phyloP scores from a whole-genome alignment of 1,284 basidiomycete species.

The Pterulicium gracile region DNA sequence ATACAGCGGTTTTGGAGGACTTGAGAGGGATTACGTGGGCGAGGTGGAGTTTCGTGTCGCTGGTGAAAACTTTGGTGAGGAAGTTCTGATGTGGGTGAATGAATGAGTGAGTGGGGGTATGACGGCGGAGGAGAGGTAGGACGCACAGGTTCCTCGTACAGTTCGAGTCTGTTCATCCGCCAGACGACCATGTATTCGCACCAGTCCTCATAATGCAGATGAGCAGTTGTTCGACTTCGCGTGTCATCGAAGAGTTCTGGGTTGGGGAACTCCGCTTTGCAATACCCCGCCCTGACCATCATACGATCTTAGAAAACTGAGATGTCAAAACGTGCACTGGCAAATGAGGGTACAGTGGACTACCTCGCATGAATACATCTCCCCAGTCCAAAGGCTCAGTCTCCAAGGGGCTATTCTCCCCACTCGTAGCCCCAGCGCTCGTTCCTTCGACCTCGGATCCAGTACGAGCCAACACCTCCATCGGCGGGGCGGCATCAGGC shows the following conservation, averaged over 20 bases:
- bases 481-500: constrained; percentile 22
- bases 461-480: constrained; percentile 40
- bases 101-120: constrained; percentile 1
- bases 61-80: constrained; percentile 50
- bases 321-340: constrained; percentile 5
- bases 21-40: constrained; percentile 61
- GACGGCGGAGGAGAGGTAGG: too few species aligned
- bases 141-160: constrained; percentile 72
- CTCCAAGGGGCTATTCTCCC: constrained; percentile 11
- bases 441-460: constrained; percentile 40
- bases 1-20: constrained; percentile 47
- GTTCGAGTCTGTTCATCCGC: constrained; percentile 61
- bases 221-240: constrained; percentile 47
- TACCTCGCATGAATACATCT: constrained; percentile 56
- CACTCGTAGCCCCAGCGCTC: constrained; percentile 45
- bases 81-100: constrained; percentile 31
- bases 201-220: constrained; percentile 61
- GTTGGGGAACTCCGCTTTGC: constrained; percentile 39
- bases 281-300: constrained; percentile 65
- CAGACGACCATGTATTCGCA: constrained; percentile 73
- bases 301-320: constrained; percentile 55
- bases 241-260: constrained; percentile 54
- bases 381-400: constrained; percentile 23
- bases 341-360: neutral
- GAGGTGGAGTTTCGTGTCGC: constrained; percentile 58